Percentiles rank a stretch among this genome's conserved stretches.
These are phyloP conservation scores for Gaeumannomyces tritici DNA, from an alignment of 2,329 filamentous ascomycete species.

Conservation along the genomic window DNA sequence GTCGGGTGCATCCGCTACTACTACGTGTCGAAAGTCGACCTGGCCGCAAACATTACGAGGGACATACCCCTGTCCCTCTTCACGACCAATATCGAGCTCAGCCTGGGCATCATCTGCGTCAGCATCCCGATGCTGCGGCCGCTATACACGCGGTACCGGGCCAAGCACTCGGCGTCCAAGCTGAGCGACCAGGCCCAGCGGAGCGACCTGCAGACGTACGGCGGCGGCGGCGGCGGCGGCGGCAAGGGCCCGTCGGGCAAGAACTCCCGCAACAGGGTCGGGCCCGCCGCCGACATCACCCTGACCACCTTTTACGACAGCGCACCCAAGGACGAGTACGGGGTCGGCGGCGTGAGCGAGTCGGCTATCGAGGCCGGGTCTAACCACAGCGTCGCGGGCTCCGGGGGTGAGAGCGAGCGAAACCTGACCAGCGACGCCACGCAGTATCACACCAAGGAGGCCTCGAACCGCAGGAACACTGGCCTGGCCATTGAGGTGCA, in stretches of 20 bases:
- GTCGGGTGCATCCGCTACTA: conserved; percentile 27
- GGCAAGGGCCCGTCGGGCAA: background rate
- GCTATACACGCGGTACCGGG: background rate
- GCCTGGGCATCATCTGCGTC: conserved; percentile 29
- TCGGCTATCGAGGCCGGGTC: background rate
- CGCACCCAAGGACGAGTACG: background rate
- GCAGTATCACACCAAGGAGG: too few relatives aligned
- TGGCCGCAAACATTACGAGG: conserved; percentile 23
- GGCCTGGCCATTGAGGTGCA: background rate
- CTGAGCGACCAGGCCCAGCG: background rate
- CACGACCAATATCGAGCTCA: conserved; percentile 28
- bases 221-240: background rate
- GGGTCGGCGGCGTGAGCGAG: background rate
- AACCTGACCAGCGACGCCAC: too few relatives aligned
- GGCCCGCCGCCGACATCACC: background rate
- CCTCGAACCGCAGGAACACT: background rate
- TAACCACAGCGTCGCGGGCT: background rate
- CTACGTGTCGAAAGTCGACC: conserved; percentile 25
- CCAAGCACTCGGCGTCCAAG: background rate
- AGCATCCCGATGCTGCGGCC: conserved; percentile 28
- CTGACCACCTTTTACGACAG: background rate
- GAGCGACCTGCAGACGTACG: background rate
- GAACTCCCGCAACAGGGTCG: background rate
- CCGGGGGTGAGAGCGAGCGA: background rate
- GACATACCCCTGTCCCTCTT: conserved; percentile 29